A percentile compares a stretch with the other conserved stretches of the same genome.
Conservation (phyloP, 1,139 yeast genomes). For the Candida sp. region DNA sequence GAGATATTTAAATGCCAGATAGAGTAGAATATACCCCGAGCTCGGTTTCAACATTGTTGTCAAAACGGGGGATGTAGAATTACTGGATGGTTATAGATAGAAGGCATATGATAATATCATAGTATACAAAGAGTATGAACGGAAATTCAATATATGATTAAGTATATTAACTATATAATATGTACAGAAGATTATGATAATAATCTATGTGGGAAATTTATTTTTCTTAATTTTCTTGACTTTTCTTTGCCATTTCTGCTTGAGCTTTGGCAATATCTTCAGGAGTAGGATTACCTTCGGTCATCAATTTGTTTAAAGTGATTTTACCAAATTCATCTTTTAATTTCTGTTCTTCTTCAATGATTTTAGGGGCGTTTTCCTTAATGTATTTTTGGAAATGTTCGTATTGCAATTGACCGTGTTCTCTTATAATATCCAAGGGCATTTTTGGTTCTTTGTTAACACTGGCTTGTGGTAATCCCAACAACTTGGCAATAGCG, state of each 20-base stretch:
- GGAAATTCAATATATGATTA: too few species aligned
- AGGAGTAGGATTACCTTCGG: conserved; percentile 82
- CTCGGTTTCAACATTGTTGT: too few species aligned
- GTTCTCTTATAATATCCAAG: conserved; percentile 85
- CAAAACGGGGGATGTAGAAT: too few species aligned
- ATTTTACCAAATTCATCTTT: conserved; percentile 77
- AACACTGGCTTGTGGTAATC: conserved; percentile 49
- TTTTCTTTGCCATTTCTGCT: conserved; percentile 28
- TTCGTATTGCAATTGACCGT: conserved; percentile 87
- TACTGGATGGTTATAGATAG: too few species aligned
- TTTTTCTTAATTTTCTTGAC: neutral
- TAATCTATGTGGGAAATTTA: neutral
- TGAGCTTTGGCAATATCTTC: conserved; percentile 79
- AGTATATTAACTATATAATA: neutral
- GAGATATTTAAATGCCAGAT: too few species aligned
- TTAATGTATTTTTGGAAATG: conserved; percentile 78
- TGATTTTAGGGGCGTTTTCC: conserved; percentile 86
- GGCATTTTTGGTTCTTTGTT: conserved; percentile 78
- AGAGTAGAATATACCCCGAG: too few species aligned
- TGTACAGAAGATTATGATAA: neutral
- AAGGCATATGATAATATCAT: too few species aligned
- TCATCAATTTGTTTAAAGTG: conserved; percentile 78
- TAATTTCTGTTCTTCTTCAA: conserved; percentile 77
- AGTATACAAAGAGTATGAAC: too few species aligned
- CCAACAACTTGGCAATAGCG: conserved; percentile 55